These are phyloP conservation scores for Sclerotinia borealis DNA, from an alignment of 2,329 filamentous ascomycete species.

Conservation along the genomic window DNA sequence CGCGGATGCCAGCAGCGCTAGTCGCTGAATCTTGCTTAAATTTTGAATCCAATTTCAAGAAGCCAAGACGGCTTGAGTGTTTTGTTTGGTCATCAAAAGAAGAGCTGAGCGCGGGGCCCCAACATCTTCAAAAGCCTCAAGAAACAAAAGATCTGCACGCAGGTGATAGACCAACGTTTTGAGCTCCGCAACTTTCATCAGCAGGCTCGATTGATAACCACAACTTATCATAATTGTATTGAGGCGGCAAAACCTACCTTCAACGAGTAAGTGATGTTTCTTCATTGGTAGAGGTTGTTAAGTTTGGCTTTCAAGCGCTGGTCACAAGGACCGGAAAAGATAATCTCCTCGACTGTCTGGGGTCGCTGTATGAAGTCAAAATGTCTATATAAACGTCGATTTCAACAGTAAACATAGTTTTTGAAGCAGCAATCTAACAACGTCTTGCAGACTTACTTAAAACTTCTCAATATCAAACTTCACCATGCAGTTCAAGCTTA, in stretches of 20 bases:
- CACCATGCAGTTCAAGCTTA: slow-evolving; percentile 4
- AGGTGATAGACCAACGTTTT: not conserved
- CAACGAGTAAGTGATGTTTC: not conserved
- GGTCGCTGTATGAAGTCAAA: not conserved
- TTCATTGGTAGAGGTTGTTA: not conserved
- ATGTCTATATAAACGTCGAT: not conserved
- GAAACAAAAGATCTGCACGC: not conserved
- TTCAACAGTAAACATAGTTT: not conserved
- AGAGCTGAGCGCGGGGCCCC: not conserved
- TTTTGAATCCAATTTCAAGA: not conserved
- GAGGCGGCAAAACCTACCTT: not conserved
- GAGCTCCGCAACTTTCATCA: not conserved
- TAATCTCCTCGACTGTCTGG: not conserved
- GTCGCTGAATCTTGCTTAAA: not conserved
- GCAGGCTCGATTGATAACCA: not conserved
- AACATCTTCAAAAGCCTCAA: not conserved
- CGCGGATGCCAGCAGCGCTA: too few relatives aligned
- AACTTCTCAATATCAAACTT: not conserved
- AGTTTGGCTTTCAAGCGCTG: not conserved
- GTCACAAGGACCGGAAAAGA: not conserved
- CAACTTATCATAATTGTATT: not conserved
- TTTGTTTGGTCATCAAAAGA: not conserved
- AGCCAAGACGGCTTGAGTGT: not conserved
- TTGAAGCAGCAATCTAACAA: not conserved
- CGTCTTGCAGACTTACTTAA: not conserved